Evolutionary conservation across 441 rosid genomes (phyloP).

Genomic region (Aquilaria agallochum): DNA sequence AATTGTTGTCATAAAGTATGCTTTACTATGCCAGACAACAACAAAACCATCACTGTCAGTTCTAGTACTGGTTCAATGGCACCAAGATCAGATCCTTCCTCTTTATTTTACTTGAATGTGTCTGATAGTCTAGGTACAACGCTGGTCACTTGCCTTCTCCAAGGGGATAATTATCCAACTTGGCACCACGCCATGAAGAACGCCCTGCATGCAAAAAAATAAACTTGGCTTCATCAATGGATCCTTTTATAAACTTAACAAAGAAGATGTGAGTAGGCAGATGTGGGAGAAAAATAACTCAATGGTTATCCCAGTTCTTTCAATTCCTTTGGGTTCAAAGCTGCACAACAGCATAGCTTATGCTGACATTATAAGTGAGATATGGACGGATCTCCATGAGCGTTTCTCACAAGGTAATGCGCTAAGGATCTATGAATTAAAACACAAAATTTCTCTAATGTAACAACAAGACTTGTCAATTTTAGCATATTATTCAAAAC

Average conservation of each 20-base stretch:
- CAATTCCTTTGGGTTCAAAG: background rate
- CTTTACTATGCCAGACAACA: too few relatives aligned
- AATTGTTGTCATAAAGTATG: too few relatives aligned
- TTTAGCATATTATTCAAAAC: background rate
- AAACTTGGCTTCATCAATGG: background rate
- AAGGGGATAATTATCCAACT: background rate
- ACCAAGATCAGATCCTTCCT: background rate
- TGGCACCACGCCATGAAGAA: background rate
- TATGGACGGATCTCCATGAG: background rate
- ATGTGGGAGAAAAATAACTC: background rate
- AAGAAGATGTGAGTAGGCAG: background rate
- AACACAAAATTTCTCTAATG: background rate
- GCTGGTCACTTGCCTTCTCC: background rate
- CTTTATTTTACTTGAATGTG: background rate
- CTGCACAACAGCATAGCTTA: background rate
- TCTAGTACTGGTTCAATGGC: too few relatives aligned
- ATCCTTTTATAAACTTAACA: background rate
- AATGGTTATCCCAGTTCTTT: background rate
- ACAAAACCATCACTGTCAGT: too few relatives aligned
- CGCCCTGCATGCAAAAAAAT: background rate
- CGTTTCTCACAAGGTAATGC: background rate
- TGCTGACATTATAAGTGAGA: too few relatives aligned
- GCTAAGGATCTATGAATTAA: background rate
- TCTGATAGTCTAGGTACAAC: background rate
- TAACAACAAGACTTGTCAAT: background rate